These are phyloP conservation scores for Moricandia arvensis DNA, from an alignment of 345 rosid species.

Conservation along the genomic window DNA sequence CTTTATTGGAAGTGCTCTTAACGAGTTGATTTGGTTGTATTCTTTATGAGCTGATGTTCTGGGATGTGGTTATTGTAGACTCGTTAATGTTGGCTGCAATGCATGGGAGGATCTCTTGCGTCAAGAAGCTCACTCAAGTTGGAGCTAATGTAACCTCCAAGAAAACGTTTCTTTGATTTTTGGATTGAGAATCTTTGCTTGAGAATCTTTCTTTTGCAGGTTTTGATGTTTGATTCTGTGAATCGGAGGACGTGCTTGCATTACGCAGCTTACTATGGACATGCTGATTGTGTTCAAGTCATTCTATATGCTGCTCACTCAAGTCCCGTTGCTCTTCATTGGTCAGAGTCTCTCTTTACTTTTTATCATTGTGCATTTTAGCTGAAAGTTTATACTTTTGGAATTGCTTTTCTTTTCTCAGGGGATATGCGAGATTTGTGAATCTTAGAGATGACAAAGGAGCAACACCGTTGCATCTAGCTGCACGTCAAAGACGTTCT, in stretches of 20 bases:
- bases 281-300: slow-evolving; percentile 72
- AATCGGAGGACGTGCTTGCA: slow-evolving; percentile 92
- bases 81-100: slow-evolving; percentile 96
- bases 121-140: slow-evolving; percentile 80
- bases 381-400: too few relatives aligned
- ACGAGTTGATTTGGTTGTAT: too few relatives aligned
- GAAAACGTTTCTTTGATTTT: background rate
- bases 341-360: slow-evolving; percentile 40
- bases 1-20: too few relatives aligned
- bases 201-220: slow-evolving; percentile 42
- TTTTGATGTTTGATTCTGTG: slow-evolving; percentile 86
- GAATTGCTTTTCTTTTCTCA: slow-evolving; percentile 11
- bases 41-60: too few relatives aligned
- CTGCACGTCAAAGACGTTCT: slow-evolving; percentile 84
- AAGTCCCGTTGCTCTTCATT: slow-evolving; percentile 76
- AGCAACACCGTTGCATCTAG: slow-evolving; percentile 88
- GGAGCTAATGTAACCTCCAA: slow-evolving; percentile 86
- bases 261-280: slow-evolving; percentile 93
- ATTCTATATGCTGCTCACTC: slow-evolving; percentile 75
- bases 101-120: slow-evolving; percentile 81
- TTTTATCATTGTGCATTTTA: background rate
- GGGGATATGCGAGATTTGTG: slow-evolving; percentile 95
- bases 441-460: slow-evolving; percentile 88
- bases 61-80: slow-evolving; percentile 45
- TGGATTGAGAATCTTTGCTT: background rate